Base-by-base conservation (phyloP, 371 early-diverging fungal genomes). In the Mortierella sp. region DNA sequence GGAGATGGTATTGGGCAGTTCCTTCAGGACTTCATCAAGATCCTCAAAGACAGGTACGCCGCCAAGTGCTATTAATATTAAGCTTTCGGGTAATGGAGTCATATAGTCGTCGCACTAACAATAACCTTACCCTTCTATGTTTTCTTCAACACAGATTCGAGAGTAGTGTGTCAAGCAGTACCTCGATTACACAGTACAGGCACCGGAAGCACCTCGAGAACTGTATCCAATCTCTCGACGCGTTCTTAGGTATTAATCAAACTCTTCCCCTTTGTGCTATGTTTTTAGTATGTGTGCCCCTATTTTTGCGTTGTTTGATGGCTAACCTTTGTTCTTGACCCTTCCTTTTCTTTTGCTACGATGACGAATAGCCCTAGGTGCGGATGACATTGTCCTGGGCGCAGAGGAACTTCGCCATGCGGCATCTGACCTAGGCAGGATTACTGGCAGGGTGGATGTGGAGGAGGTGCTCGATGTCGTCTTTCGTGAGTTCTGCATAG, bases 401-500 rank as follows among this genome's bases (percentile, higher is more conserved):
- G 96, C 96, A 24, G 96, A 97, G 84, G 96, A 96, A 83, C 88
- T 97, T 77, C 91, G 96, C 13, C 89, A 89, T 42, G 96, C 96
- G 10, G 93, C 94, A 6, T 89, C 93, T 48, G 92, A 93, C 1
- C 72, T 97, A 13, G 95, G 96, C 9, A 89, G 92, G 77, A 95
- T 97, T 78, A 96, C 96, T 4, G 96, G 96, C 21, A 86, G 90
- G 13, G 92, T 95, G 7, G 94, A 94, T 82, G 93, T 94, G 14
- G 96, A 97, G 77, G 92, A 96, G 76, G 92, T 97, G 7, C 88
- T 97, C 34, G 96, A 95, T 87, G 92, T 92, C 14, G 80, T 97
- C 28, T 97, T 97, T 87, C 89, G 94, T 42, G 93, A 95, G 70
- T 96, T 96, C 78, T 96, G 96, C 81, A 97, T 97, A 71, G 97